Base-by-base conservation (phyloP, 2,329 filamentous ascomycete genomes). In the Acrodontium crateriforme region DNA sequence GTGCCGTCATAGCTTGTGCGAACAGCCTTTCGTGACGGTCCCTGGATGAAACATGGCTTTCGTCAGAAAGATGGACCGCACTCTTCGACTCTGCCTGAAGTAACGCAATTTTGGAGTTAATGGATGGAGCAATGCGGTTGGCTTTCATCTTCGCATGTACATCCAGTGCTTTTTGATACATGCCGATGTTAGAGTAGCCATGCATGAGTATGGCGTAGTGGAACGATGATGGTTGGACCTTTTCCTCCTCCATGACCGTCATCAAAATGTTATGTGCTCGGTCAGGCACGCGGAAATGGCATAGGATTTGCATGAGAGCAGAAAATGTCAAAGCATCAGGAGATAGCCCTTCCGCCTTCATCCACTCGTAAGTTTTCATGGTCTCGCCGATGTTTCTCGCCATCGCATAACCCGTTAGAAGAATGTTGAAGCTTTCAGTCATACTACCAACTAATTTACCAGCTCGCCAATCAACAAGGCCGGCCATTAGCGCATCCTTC, bases 361-460 rank as follows among this genome's bases (percentile, higher is more conserved):
- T 78, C 29, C 59, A 58, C 16, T 55, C 52, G 38, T 73, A 68
- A 3, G 71, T 50, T 29, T 61, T 58, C 37, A 67, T 61, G 10
- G 67, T 60, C n/a, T 59, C 60, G 13, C 59, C 48, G 16, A 74
- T 43, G 35, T 78, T 65, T 30, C 76, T 68, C 5, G 68, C 64
- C 30, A 70, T 58, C 5, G 79, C 80, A 49, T 83, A 67, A 35
- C 77, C 70, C 31, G 67, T 63, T 4, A 94, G 59, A 17, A 94
- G 56, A 29, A 71, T 64, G 46, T 94, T 93, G 80, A 81, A 94
- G 46, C 83, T 70, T 17, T 64, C 59, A 2, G 74, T 74, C 13
- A 67, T 58, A 2, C 64, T 58, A 1, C 71, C 64, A 11, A 61
- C 48, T 1, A 71, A 49, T 9, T 60, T 27, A 2, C 56, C 35